A percentile compares a stretch with the other conserved stretches of the same genome.
Evolutionary conservation across 192 early-diverging fungal genomes (phyloP).

Genomic region (Phlyctochytrium arcticum): DNA sequence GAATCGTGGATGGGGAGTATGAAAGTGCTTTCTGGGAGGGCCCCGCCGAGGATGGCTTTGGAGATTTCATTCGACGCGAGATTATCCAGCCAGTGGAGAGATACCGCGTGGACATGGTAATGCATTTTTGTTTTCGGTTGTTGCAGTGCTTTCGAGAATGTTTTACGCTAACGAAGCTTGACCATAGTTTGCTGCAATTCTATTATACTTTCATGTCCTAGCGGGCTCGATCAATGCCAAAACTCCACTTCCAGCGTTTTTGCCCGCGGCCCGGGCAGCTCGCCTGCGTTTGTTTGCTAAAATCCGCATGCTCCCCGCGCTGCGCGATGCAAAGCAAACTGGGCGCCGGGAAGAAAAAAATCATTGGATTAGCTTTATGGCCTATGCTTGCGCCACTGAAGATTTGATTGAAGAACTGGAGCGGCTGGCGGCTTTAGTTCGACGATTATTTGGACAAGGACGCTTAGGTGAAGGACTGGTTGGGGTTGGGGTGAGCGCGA

Average conservation of each 20-base stretch:
- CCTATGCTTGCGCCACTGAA: conserved; percentile 69
- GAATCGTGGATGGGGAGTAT: conserved; percentile 51
- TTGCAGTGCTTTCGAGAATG: not conserved
- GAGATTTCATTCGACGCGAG: conserved; percentile 29
- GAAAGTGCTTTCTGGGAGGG: not conserved
- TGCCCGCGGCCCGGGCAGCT: conserved; percentile 69
- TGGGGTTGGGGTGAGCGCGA: not conserved
- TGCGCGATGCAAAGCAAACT: not conserved
- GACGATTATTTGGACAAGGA: conserved; percentile 9
- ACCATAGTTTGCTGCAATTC: conserved; percentile 52
- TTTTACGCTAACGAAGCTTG: not conserved
- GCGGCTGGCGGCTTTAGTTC: conserved; percentile 12
- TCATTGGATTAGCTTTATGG: conserved; percentile 73
- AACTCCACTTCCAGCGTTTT: conserved; percentile 73
- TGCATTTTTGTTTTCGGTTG: not conserved
- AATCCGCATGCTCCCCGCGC: conserved; percentile 32
- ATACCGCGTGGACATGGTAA: conserved; percentile 65
- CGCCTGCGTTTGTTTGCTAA: conserved; percentile 59
- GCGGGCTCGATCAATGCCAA: conserved; percentile 73
- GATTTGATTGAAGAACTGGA: conserved; percentile 77
- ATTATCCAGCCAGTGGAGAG: conserved; percentile 59
- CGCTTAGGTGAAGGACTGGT: not conserved
- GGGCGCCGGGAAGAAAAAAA: conserved; percentile 44
- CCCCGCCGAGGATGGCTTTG: not conserved
- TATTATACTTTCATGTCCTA: conserved; percentile 73